A percentile compares a stretch with the other conserved stretches of the same genome.
Evolutionary conservation across 2,329 filamentous ascomycete species (phyloP).

Genomic region (Pestalotiopsis sp.): DNA sequence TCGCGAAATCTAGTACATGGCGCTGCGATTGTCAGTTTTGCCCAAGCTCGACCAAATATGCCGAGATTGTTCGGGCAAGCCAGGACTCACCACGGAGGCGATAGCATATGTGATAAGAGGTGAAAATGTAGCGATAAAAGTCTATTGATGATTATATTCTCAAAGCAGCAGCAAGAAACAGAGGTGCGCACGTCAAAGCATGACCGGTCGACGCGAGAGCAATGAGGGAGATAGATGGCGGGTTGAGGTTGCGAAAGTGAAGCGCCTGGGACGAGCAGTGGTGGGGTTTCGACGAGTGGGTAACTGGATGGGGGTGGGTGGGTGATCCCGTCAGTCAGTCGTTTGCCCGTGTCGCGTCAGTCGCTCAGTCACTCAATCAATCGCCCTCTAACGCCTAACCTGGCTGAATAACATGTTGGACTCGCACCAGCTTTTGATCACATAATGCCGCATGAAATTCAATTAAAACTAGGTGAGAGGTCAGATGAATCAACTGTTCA

Average conservation of each 20-base stretch:
- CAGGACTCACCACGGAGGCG: slow-evolving; percentile 28
- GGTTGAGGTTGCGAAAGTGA: slow-evolving; percentile 32
- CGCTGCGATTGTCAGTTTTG: slow-evolving; percentile 33
- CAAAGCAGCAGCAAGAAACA: slow-evolving; percentile 19
- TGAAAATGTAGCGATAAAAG: slow-evolving; percentile 7
- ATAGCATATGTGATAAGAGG: slow-evolving; percentile 9
- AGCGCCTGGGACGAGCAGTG: slow-evolving; percentile 29
- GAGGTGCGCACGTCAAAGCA: slow-evolving; percentile 19
- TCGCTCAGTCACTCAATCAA: neutral
- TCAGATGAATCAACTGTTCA: no score
- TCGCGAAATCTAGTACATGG: slow-evolving; percentile 40
- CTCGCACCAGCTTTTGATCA: no score
- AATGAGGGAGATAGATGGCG: slow-evolving; percentile 21
- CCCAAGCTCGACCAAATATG: slow-evolving; percentile 20
- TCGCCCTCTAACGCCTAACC: no score
- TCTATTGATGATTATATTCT: slow-evolving; percentile 23
- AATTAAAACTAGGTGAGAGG: no score
- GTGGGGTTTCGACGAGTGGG: slow-evolving; percentile 17
- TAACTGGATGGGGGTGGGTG: neutral
- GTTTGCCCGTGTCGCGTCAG: neutral
- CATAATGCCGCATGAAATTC: no score
- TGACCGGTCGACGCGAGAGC: slow-evolving; percentile 26
- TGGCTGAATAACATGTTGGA: no score
- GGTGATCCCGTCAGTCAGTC: neutral
- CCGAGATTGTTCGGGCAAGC: slow-evolving; percentile 17